Base-by-base conservation (phyloP, 1,284 basidiomycete species). In the Rhodofomes roseus region DNA sequence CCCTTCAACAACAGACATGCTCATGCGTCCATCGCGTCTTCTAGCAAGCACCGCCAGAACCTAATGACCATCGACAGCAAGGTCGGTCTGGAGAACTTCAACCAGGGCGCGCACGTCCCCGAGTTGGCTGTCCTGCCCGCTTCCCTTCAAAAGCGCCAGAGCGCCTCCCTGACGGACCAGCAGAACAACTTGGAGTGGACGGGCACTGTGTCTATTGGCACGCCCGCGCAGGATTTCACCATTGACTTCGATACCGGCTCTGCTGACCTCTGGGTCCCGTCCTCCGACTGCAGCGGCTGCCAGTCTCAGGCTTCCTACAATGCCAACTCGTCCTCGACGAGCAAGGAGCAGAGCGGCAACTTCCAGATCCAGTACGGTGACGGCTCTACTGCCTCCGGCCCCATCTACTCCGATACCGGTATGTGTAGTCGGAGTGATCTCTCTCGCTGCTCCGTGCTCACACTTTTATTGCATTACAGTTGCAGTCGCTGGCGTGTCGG, bases 341-440 rank as follows among this genome's bases (percentile, higher is more conserved):
- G 77, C 8, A 53, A 62, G 18, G 65, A 74, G 58, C 27, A 74
- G 55, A 43, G 58, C 1, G 66, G 69, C 22, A 65, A 62, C 0
- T 86, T 87, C 72, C 58, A 50, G 7, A 77, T 86, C 60, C n/a
- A 65, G 2, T 89, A 83, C 68, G 84, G 79, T 14, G 84, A 86
- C 65, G 81, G 82, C 16, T 81, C 81, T 14, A 76, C 74, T 18
- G 81, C 82, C 11, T 66, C 68, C 11, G 86, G 85, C 40, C 70
- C 73, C 31, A 74, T 82, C 43, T 86, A 80, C 70, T 72, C 71
- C 2, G 87, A 89, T 64, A 76, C 70, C 3, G 77, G 75, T 75
- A 58, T 46, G 62, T 55, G 36, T 6, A n/a, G 20, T 2, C 1
- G 4, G 20, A 6, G n/a, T 23, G 18, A 6, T 41, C n/a, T n/a